A percentile compares a stretch with the other conserved stretches of the same genome.
phyloP scores from a whole-genome alignment of 75 land plant genomes.

The Azolla pinnata region DNA sequence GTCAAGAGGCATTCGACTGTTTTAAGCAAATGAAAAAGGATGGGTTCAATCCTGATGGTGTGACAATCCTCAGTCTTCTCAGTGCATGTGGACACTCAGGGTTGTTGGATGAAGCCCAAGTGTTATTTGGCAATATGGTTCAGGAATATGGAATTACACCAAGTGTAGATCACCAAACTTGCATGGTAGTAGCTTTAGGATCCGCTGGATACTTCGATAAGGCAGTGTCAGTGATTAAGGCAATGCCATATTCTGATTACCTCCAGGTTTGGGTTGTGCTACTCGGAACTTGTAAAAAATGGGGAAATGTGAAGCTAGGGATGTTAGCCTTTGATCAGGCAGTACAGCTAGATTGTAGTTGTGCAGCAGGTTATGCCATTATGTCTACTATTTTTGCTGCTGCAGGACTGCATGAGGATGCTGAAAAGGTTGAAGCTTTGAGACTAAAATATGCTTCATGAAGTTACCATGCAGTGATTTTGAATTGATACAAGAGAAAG shows the following conservation, averaged over 20 bases:
- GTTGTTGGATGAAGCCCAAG: conserved; percentile 42
- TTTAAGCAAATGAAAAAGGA: conserved; percentile 8
- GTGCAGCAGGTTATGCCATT: too few species aligned
- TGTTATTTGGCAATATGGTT: conserved; percentile 44
- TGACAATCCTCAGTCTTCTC: conserved; percentile 60
- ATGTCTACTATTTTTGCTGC: too few species aligned
- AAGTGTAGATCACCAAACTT: conserved; percentile 9
- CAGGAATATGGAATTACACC: conserved; percentile 37
- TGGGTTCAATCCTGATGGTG: conserved; percentile 56
- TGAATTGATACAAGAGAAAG: too few species aligned
- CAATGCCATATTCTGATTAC: conserved; percentile 11
- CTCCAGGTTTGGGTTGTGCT: conserved; percentile 12
- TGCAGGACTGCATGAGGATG: too few species aligned
- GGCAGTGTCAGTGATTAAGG: conserved; percentile 11
- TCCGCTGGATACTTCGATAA: conserved; percentile 12
- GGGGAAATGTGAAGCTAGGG: conserved; percentile 8
- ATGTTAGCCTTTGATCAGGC: conserved; percentile 10
- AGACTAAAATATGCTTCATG: too few species aligned
- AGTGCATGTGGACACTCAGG: conserved; percentile 64
- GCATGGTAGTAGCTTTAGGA: conserved; percentile 17
- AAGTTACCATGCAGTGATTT: too few species aligned
- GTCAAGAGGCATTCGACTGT: conserved; percentile 5
- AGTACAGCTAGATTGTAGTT: conserved; percentile 1
- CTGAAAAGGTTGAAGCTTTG: too few species aligned
- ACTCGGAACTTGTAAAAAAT: conserved; percentile 14